A percentile compares a stretch with the other conserved stretches of the same genome.
phyloP scores from a whole-genome alignment of 768 basidiomycete genomes.

The Suillus subluteus region DNA sequence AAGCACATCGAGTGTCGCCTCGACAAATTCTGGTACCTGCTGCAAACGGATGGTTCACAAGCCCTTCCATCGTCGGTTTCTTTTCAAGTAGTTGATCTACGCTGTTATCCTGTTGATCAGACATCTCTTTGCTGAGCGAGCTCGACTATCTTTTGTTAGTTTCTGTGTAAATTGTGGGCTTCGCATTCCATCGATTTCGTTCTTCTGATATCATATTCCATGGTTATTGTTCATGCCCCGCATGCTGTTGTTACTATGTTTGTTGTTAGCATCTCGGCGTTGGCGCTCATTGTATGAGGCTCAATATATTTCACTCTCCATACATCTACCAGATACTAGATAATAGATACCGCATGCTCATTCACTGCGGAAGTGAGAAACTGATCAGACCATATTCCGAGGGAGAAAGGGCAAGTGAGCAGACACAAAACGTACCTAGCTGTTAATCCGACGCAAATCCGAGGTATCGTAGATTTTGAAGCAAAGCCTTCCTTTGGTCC shows the following conservation, averaged over 20 bases:
- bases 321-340: neutral
- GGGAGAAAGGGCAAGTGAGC: too few relatives aligned
- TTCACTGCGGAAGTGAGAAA: too few relatives aligned
- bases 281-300: constrained; percentile 4
- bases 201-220: neutral
- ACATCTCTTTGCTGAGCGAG: neutral
- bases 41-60: constrained; percentile 8
- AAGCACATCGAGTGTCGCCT: too few relatives aligned
- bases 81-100: constrained; percentile 3
- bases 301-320: neutral
- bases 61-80: neutral
- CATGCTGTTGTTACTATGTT: neutral
- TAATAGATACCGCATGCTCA: neutral
- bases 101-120: neutral
- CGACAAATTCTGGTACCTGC: neutral
- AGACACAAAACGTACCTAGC: too few relatives aligned
- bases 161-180: neutral
- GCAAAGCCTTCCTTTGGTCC: too few relatives aligned
- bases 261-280: neutral
- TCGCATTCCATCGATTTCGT: neutral
- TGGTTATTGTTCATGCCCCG: neutral
- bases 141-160: neutral
- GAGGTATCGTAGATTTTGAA: too few relatives aligned
- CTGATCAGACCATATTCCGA: too few relatives aligned
- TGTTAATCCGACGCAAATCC: too few relatives aligned